A percentile compares a stretch with the other conserved stretches of the same genome.
Evolutionary conservation across 1,139 yeast species (phyloP).

Genomic region (Kodamaea sp.): DNA sequence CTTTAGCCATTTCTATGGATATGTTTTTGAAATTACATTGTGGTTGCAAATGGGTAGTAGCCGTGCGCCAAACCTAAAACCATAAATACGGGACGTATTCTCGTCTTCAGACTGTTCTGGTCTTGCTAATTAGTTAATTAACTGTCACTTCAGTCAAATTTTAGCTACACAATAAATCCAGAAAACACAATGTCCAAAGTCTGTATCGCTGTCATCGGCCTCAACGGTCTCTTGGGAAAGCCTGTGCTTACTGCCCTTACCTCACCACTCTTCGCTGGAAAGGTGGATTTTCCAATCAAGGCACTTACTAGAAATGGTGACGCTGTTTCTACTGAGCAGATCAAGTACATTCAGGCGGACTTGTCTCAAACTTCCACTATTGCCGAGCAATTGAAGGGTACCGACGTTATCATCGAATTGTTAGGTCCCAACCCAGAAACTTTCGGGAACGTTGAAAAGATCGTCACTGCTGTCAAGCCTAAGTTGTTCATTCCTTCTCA

Average conservation of each 20-base stretch:
- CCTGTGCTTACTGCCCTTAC: constrained; percentile 48
- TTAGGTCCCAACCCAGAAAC: constrained; percentile 27
- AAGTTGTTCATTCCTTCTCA: constrained; percentile 64
- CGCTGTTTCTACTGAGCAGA: constrained; percentile 33
- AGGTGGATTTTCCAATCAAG: constrained; percentile 50
- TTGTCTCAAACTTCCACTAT: constrained; percentile 23
- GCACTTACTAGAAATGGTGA: constrained; percentile 47
- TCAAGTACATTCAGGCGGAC: constrained; percentile 42
- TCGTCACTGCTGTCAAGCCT: constrained; percentile 45
- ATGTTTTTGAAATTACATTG: too few species aligned
- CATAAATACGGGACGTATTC: too few species aligned
- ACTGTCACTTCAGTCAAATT: too few species aligned
- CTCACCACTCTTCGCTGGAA: constrained; percentile 42
- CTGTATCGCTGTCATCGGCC: constrained; percentile 59
- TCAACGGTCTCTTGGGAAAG: constrained; percentile 53
- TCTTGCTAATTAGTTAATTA: too few species aligned
- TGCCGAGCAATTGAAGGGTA: constrained; percentile 42
- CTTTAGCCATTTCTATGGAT: too few species aligned
- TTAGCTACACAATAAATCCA: too few species aligned
- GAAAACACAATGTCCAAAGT: too few species aligned
- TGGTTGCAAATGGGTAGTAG: constrained; percentile 8
- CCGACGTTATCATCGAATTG: constrained; percentile 54
- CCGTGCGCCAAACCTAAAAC: constrained; percentile 5
- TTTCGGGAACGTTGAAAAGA: constrained; percentile 27
- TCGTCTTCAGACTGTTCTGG: too few species aligned